phyloP scores from a whole-genome alignment of 2,329 filamentous ascomycete species.

The Botrytis medusae region DNA sequence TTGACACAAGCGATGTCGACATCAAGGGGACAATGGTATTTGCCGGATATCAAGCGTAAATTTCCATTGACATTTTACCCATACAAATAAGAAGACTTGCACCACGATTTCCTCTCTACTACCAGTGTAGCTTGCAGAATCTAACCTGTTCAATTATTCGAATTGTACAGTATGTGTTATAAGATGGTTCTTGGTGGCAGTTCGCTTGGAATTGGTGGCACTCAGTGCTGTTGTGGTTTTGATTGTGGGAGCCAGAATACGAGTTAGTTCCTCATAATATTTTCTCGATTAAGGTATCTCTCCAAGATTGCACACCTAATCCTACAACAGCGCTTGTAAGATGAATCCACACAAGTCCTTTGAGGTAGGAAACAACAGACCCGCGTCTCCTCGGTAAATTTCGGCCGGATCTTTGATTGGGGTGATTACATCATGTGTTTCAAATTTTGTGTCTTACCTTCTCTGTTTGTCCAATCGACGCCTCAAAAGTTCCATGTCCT shows the following conservation, averaged over 20 bases:
- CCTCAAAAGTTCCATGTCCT: background rate
- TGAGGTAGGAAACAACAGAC: background rate
- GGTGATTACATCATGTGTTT: background rate
- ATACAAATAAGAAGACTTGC: background rate
- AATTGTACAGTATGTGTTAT: background rate
- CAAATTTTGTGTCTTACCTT: background rate
- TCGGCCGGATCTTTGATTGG: background rate
- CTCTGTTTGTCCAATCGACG: background rate
- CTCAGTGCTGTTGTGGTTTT: background rate
- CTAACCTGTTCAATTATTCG: background rate
- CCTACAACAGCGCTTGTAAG: background rate
- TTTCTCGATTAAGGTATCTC: background rate
- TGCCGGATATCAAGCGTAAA: background rate
- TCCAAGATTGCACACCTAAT: background rate
- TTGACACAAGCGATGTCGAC: background rate
- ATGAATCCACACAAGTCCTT: background rate
- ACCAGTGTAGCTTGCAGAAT: background rate
- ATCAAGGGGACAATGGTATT: background rate
- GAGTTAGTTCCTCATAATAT: background rate
- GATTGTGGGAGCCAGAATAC: background rate
- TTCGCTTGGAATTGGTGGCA: background rate
- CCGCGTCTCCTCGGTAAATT: background rate
- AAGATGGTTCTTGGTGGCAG: background rate
- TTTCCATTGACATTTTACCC: background rate
- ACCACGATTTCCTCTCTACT: background rate